Conservation (phyloP, 768 basidiomycete species). For the Chalciporus chontae region DNA sequence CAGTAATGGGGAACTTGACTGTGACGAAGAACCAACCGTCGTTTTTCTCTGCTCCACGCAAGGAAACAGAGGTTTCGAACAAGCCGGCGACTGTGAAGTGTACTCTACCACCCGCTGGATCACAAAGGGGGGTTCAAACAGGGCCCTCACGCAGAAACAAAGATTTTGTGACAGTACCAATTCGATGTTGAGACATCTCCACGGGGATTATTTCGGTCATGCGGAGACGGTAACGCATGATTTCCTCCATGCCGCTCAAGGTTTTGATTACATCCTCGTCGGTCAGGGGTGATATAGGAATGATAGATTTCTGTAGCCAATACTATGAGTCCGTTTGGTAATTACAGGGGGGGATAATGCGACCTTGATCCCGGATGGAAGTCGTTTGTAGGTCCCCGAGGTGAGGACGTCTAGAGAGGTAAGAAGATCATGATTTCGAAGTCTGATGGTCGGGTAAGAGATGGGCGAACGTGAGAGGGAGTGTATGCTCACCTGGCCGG, state of each 20-base stretch:
- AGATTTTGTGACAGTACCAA: slow-evolving; percentile 43
- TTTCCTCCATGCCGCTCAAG: slow-evolving; percentile 68
- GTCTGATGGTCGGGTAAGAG: slow-evolving; percentile 38
- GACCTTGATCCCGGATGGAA: slow-evolving; percentile 82
- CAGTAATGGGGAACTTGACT: slow-evolving; percentile 68
- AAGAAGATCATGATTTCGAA: slow-evolving; percentile 90
- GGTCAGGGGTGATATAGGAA: slow-evolving; percentile 63
- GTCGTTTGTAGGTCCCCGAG: slow-evolving; percentile 77
- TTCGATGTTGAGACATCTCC: slow-evolving; percentile 71
- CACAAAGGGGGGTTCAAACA: slow-evolving; percentile 17
- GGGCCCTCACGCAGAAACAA: slow-evolving; percentile 11
- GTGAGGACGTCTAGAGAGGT: slow-evolving; percentile 89
- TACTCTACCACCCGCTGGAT: slow-evolving; percentile 70
- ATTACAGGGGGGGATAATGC: slow-evolving; percentile 13
- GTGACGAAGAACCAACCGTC: slow-evolving; percentile 87
- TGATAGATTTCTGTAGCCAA: slow-evolving; percentile 56
- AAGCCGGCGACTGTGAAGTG: slow-evolving; percentile 69
- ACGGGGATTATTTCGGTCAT: slow-evolving; percentile 77
- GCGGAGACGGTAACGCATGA: slow-evolving; percentile 74
- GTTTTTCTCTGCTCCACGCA: slow-evolving; percentile 62
- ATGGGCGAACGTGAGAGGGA: neutral
- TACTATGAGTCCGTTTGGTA: slow-evolving; percentile 19
- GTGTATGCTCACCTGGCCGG: slow-evolving; percentile 60
- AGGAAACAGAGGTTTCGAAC: slow-evolving; percentile 71
- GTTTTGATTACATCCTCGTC: slow-evolving; percentile 65